Base-by-base conservation (phyloP, 1,139 yeast species). In the Geotrichum fermentans region DNA sequence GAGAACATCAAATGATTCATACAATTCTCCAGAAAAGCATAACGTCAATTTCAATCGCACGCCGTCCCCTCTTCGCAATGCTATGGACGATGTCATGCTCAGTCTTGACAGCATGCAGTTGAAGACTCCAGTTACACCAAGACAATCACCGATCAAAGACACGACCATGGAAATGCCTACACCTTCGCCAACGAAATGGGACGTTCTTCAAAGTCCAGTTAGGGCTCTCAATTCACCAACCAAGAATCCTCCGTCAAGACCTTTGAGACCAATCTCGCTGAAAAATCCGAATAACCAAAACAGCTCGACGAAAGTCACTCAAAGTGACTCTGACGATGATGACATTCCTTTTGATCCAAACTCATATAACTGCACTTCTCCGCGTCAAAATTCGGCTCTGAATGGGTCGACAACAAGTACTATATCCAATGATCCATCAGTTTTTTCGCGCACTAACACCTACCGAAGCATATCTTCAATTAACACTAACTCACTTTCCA, bases 51-150 rank as follows among this genome's bases (percentile, higher is more conserved):
- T 34, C 18, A 17, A 32, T 14, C 74, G 81, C 6, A 80, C 83
- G 0, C 82, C 82, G 0, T 79, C 79, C 1, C 81, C 81, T 1
- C 74, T 66, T 35, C 48, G 67, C 36, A 57, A 57, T 33, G 70
- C 69, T 4, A 63, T 66, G 65, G 67, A 64, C 41, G 68, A 64
- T 45, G 69, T 66, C 13, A 50, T 65, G 46, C 60, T 56, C 26
- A 61, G 66, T 21, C 53, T 66, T 22, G 67, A 65, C 37, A 59
- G 56, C 36, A 50, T 65, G 59, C 40, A 39, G 30, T 28, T 38
- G 20, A 18, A 30, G 14, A 43, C 46, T 34, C 46, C 46, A 21
- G 20, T 26, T n/a, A 35, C 46, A 18, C 46, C 46, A 14, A 43
- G 35, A 4, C 47, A 37, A 18, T 43, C 47, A 2, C 47, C 47